phyloP scores from a whole-genome alignment of 1,139 yeast species.

The Debaryomyces nepalensis region DNA sequence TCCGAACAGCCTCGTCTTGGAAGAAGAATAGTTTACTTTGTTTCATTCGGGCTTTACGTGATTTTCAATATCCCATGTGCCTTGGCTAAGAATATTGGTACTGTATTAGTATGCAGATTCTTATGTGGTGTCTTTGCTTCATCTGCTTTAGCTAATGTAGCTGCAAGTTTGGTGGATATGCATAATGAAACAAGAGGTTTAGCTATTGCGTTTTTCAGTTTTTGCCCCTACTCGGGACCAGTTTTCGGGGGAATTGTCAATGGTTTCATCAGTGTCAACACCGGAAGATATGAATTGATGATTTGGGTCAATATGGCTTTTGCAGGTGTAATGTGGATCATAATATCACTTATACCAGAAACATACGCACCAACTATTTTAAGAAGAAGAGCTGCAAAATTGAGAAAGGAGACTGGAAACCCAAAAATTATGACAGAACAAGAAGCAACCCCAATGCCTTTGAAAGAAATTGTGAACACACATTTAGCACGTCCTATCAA shows the following conservation, averaged over 20 bases:
- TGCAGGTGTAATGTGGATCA: constrained; percentile 81
- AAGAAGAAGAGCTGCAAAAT: constrained; percentile 66
- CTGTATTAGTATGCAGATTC: constrained; percentile 78
- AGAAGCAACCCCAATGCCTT: constrained; percentile 74
- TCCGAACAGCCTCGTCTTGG: constrained; percentile 76
- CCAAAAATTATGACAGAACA: constrained; percentile 88
- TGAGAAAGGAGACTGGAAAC: constrained; percentile 83
- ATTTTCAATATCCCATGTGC: constrained; percentile 91
- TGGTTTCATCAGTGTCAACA: constrained; percentile 77
- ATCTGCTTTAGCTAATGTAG: constrained; percentile 84
- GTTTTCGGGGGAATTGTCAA: constrained; percentile 89
- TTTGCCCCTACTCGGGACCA: constrained; percentile 93
- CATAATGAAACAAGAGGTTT: constrained; percentile 80
- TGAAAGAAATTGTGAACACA: constrained; percentile 65
- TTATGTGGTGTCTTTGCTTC: constrained; percentile 86
- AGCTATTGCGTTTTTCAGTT: constrained; percentile 89
- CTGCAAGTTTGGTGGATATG: constrained; percentile 90
- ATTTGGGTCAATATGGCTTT: constrained; percentile 94
- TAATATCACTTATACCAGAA: constrained; percentile 71
- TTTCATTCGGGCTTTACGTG: constrained; percentile 73
- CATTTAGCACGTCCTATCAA: constrained; percentile 77
- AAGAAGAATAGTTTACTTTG: constrained; percentile 79
- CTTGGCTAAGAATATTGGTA: constrained; percentile 79
- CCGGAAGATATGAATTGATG: constrained; percentile 69
- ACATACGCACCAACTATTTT: constrained; percentile 89